Conservation (phyloP, 352 stramenopile genomes). For the Pythium grandisporangium region DNA sequence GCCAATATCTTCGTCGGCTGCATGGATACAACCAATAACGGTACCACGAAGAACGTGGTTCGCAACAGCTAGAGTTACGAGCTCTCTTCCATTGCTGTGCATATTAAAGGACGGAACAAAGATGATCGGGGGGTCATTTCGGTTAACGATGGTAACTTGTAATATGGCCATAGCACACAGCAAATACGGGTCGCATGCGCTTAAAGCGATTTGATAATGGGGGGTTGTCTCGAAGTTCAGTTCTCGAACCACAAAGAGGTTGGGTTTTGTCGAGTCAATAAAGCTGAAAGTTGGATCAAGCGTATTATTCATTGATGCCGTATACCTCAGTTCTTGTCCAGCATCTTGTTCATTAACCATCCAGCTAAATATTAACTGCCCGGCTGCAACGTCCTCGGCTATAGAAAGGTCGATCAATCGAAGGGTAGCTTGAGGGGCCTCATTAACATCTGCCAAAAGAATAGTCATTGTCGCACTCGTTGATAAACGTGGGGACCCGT, state of each 20-base stretch:
- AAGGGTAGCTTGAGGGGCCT: conserved; percentile 10
- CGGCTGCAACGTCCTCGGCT: conserved; percentile 8
- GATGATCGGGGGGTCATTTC: conserved; percentile 12
- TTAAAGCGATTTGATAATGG: conserved; percentile 3
- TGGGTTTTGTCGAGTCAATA: conserved; percentile 1
- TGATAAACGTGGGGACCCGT: conserved; percentile 19
- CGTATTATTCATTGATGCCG: conserved; percentile 9
- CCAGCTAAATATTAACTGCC: conserved; percentile 14
- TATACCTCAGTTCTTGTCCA: conserved; percentile 16
- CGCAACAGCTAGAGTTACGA: conserved; percentile 6
- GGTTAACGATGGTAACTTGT: conserved; percentile 6
- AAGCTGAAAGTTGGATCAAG: conserved; percentile 10
- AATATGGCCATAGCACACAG: conserved; percentile 7
- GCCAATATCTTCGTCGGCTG: conserved; percentile 5
- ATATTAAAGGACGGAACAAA: too few relatives aligned
- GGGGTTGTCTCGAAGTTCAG: conserved; percentile 11
- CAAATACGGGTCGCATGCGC: conserved; percentile 14
- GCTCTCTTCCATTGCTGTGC: too few relatives aligned
- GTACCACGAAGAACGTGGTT: conserved; percentile 4
- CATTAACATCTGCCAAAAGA: conserved; percentile 15
- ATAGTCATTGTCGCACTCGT: conserved; percentile 13
- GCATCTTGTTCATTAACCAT: conserved; percentile 12
- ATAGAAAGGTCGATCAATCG: not conserved
- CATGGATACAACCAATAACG: conserved; percentile 8
- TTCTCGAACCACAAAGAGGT: conserved; percentile 5